Conservation (phyloP, 2,329 filamentous ascomycete species). For the Hypoxylon sp. region DNA sequence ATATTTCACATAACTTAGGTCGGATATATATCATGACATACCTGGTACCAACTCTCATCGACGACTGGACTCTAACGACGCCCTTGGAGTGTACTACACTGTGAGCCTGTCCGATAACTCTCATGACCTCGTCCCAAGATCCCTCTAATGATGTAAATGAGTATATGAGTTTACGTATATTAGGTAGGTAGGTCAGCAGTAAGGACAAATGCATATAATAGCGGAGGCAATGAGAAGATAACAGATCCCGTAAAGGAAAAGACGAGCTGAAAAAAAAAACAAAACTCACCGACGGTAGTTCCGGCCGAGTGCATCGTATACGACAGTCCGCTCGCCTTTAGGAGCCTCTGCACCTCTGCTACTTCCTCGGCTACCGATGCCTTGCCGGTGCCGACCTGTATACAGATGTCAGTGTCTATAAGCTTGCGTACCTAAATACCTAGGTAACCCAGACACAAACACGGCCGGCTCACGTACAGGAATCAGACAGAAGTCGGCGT, state of each 20-base stretch:
- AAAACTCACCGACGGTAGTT: conserved; percentile 85
- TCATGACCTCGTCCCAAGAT: conserved; percentile 89
- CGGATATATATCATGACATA: conserved; percentile 56
- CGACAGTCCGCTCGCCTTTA: conserved; percentile 83
- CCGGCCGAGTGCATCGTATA: conserved; percentile 95
- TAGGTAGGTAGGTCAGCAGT: background rate
- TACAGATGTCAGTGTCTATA: background rate
- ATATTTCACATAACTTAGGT: background rate
- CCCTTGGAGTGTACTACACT: conserved; percentile 81
- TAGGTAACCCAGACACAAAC: background rate
- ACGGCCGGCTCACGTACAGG: conserved; percentile 68
- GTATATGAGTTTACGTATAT: background rate
- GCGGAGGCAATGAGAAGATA: conserved; percentile 13
- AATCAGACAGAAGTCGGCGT: conserved; percentile 92
- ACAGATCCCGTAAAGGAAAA: background rate
- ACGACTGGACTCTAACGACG: conserved; percentile 87
- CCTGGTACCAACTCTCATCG: conserved; percentile 88
- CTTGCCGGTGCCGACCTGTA: conserved; percentile 83
- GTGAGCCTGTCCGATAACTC: conserved; percentile 88
- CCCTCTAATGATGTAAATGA: conserved; percentile 74
- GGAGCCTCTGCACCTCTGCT: conserved; percentile 87
- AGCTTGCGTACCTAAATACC: background rate
- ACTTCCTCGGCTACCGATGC: conserved; percentile 86
- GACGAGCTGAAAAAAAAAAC: background rate
- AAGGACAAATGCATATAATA: background rate